Evolutionary conservation across 805 yeast genomes (phyloP), one percentile per base, ranked within the genome.

Genomic region (Candida coquimbonensis): DNA sequence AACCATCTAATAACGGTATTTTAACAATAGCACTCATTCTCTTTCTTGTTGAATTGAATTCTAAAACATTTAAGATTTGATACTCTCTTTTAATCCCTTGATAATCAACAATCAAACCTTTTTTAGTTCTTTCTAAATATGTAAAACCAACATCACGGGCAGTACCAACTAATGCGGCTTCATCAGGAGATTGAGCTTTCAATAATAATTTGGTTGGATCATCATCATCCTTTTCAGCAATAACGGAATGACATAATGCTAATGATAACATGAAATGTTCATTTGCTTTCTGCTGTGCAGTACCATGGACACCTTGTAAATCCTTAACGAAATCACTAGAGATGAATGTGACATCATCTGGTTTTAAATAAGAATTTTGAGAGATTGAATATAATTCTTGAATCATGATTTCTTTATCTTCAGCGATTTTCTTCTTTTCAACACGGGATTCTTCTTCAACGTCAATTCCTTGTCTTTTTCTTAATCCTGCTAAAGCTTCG

Each of bases 141-240:
- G 76, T 73, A 63, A 78, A 85, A 0, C 95, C 95, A 54, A 83
- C 68, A 55, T 84, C 83, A 60, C 90, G 74, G 0, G 93, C 93
- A 19, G 93, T 83, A 14, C 81, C 82, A 14, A 86, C 95, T 47
- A 86, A 72, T 0, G 95, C 93, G 26, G 90, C 89, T 64, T 86
- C 95, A 70, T 86, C 95, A 0, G 95, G 95, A 25, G 89, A 81
- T 60, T 85, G 93, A 0, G 93, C 93, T 56, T 83, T 81, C 35
- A 83, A 65, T 25, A 77, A 67, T 43, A 75, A 53, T 49, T 73
- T 80, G 1, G 67, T 73, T 3, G 87, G 80, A 53, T 78, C 72
- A 25, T 72, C 70, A 36, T 80, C 81, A 50, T 81, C 80, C 35
- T 75, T 74, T 56, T 86, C 95, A 27, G 80, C 76, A 38, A 86